Base-by-base conservation (phyloP, 2,329 filamentous ascomycete species). In the Talaromyces sp. region DNA sequence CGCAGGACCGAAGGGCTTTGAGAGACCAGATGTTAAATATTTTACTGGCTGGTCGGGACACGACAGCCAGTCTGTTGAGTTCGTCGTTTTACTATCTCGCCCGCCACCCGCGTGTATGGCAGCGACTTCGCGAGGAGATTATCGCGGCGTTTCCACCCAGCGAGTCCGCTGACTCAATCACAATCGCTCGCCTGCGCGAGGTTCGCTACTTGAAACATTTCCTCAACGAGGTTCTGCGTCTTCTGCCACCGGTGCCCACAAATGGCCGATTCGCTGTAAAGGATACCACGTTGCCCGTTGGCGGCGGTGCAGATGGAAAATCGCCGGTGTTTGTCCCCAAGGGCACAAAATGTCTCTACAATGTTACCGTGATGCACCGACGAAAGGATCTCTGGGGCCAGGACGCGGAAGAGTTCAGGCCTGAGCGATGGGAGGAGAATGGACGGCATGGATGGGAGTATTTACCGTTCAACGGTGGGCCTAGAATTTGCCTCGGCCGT, bases 311-410 rank as follows among this genome's bases (percentile, higher is more conserved):
- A 19, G 61, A 66, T n/a, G 77, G 82, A 37, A 75, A 78, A 1
- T 78, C 82, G 43, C 90, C 90, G 0, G 72, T 94, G 1, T 85
- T 87, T 64, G 77, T 92, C 4, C 84, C 85, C 65, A 89, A 90
- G 75, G 86, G 88, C 70, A 87, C 87, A 1, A 76, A 83, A 6
- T 80, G 94, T 66, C 82, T 78, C 48, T 95, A 92, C 81, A 87
- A 83, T 52, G 83, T 89, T 0, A 83, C 91, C 60, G 77, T 85
- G 6, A 90, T 94, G 89, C 91, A 95, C 73, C 87, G 91, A 1
- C 85, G 90, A 19, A 75, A 73, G 48, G 82, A 84, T 47, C 72
- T 80, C 64, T 84, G 77, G 72, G 82, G 82, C 2, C 62, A 71
- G 0, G 82, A 84, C 48, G 80, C 81, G 0, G 74, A 80, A 0